A percentile compares a stretch with the other conserved stretches of the same genome.
These are phyloP conservation scores for Plasmodium cynomolgi DNA, from an alignment of 169 alveolate genomes.

Conservation along the genomic window DNA sequence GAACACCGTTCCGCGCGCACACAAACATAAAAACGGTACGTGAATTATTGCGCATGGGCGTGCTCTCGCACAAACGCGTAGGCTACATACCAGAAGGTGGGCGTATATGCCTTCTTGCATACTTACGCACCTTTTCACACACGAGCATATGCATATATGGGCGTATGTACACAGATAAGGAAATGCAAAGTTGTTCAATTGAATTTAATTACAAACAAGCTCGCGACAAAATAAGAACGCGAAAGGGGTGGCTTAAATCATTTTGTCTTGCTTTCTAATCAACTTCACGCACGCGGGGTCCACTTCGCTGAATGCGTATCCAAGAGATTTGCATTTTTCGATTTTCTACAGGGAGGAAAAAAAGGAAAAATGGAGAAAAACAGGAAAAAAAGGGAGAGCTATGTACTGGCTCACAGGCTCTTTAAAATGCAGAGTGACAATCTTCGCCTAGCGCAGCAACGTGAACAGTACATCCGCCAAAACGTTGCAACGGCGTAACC, in stretches of 20 bases:
- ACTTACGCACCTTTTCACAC: neutral
- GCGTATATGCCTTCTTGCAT: neutral
- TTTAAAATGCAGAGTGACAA: neutral
- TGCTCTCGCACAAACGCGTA: neutral
- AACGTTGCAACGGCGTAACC: neutral
- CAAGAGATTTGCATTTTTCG: constrained; percentile 38
- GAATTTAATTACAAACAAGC: neutral
- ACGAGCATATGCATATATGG: neutral
- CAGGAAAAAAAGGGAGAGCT: neutral
- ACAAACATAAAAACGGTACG: neutral
- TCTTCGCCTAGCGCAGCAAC: neutral
- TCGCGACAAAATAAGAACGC: neutral
- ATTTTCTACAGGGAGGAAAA: constrained; percentile 9
- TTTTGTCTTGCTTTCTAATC: constrained; percentile 66
- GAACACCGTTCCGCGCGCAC: neutral
- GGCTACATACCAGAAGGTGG: neutral
- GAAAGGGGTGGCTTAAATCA: constrained; percentile 6
- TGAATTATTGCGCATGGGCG: neutral
- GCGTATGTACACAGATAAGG: neutral
- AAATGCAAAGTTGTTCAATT: neutral
- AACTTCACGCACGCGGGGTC: constrained; percentile 68
- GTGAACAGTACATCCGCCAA: neutral
- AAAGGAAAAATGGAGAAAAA: neutral
- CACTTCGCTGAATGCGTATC: constrained; percentile 76
- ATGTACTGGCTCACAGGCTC: neutral